Percentiles rank a stretch among this genome's conserved stretches.
These are phyloP conservation scores for Paxillus ammoniavirescens DNA, from an alignment of 768 basidiomycete genomes.

Conservation along the genomic window DNA sequence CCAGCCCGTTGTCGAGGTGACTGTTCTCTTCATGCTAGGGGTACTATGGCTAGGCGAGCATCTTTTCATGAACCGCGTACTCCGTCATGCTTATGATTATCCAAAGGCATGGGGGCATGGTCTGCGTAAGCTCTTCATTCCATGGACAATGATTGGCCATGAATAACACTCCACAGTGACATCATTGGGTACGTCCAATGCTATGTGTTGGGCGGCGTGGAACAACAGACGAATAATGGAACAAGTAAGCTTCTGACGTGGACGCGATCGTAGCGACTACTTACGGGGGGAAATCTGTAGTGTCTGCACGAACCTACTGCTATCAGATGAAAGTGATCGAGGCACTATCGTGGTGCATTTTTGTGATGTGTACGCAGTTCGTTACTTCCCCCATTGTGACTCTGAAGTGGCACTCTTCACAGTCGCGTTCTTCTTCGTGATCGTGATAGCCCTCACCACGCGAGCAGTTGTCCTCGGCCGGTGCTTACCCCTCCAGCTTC, in stretches of 20 bases:
- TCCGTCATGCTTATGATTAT: neutral
- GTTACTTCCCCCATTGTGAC: conserved; percentile 4
- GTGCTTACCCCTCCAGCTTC: conserved; percentile 9
- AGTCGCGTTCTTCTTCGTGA: conserved; percentile 50
- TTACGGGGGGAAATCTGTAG: conserved; percentile 35
- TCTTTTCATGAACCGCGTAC: neutral
- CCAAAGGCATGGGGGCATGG: conserved; percentile 73
- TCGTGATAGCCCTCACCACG: conserved; percentile 56
- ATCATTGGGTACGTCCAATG: conserved; percentile 67
- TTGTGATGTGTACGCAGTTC: conserved; percentile 44
- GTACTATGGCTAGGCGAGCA: conserved; percentile 69
- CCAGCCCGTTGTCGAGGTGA: conserved; percentile 60
- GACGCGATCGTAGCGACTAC: neutral
- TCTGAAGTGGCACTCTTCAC: neutral
- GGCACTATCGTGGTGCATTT: conserved; percentile 76
- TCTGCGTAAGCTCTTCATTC: conserved; percentile 47
- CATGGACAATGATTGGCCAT: neutral
- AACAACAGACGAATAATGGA: conserved; percentile 51
- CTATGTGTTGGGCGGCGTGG: conserved; percentile 43
- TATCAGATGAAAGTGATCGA: conserved; percentile 80
- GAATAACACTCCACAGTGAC: conserved; percentile 45
- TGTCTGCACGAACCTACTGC: conserved; percentile 56
- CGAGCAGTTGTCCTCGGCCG: conserved; percentile 33
- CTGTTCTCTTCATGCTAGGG: conserved; percentile 52
- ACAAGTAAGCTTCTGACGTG: conserved; percentile 40